Base-by-base conservation (phyloP, 306 rosid genomes). In the Vigna radiata region DNA sequence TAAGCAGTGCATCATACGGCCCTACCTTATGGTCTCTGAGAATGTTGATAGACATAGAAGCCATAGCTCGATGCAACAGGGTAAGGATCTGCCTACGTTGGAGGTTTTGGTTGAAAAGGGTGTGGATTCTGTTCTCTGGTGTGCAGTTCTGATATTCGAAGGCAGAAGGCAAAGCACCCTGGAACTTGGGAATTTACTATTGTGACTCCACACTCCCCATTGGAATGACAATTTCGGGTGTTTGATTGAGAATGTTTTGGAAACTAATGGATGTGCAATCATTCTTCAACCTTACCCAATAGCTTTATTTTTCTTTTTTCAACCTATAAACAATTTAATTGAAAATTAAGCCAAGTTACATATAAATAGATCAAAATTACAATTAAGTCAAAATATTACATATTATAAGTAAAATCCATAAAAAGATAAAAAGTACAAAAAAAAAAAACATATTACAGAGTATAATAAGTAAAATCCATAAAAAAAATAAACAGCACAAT, bases 11-110 rank as follows among this genome's bases (percentile, higher is more conserved):
- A 66, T 85, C 77, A 67, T 29, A 50, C 1, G 83, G 14, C 16
- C 73, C 78, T 3, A 83, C 14, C 72, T 68, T 82, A 77, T 81
- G 78, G 74, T 86, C 91, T 60, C 79, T 84, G 85, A 83, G 64
- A 83, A 85, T 85, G 68, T 79, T 14, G 56, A 84, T 79, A 46
- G 96, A 82, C 53, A 88, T 14, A 50, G 85, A 77, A 46, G 95
- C 75, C 53, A 88, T 73, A 82, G 39, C 73, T 76, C 50, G 61
- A n/a, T 67, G 74, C 6, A 74, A 64, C 12, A 54, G 52, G 54
- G 63, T 56, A 25, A 16, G 46, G 25, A 29, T 49, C 53, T 48
- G 53, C 0, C 8, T 48, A 5, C 1, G 18, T 8, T 7, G 49
- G 64, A 9, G 76, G 54, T 53, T 72, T 50, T 13, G 21, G 49